Percentiles rank a stretch among this genome's conserved stretches.
Evolutionary conservation across 1,139 yeast genomes (phyloP).

Genomic region (Hanseniaspora uvarum): DNA sequence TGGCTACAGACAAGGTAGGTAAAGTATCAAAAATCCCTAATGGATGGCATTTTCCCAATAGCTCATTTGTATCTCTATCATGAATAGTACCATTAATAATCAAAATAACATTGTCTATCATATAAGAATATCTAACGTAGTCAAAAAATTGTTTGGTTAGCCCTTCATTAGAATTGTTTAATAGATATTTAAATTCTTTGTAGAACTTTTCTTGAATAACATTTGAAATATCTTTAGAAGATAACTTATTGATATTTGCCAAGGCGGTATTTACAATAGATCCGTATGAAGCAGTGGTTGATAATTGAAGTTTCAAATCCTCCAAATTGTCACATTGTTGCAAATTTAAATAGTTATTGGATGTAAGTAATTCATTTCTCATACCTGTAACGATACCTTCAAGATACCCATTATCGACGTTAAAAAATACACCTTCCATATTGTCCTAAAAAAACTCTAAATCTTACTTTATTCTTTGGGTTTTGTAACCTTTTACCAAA

Average conservation of each 20-base stretch:
- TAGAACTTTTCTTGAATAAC: conserved; percentile 74
- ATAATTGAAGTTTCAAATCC: conserved; percentile 82
- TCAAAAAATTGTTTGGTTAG: conserved; percentile 75
- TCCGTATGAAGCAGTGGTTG: conserved; percentile 85
- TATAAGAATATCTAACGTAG: conserved; percentile 85
- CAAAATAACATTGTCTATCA: conserved; percentile 94
- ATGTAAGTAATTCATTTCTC: conserved; percentile 67
- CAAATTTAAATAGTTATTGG: conserved; percentile 75
- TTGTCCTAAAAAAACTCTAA: conserved; percentile 1
- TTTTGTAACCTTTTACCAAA: not conserved
- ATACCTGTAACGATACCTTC: conserved; percentile 95
- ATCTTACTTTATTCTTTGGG: no score
- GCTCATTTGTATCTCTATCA: conserved; percentile 81
- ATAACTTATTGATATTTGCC: conserved; percentile 61
- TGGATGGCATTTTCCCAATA: conserved; percentile 85
- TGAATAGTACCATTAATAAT: conserved; percentile 96
- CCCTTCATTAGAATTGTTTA: conserved; percentile 66
- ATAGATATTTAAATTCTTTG: conserved; percentile 74
- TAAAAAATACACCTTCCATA: conserved; percentile 85
- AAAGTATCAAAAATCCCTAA: conserved; percentile 97
- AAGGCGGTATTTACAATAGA: conserved; percentile 76
- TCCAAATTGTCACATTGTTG: conserved; percentile 94
- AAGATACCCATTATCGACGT: conserved; percentile 75
- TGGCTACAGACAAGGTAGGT: conserved; percentile 88
- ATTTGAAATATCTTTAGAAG: conserved; percentile 30